Base-by-base conservation (phyloP, 164 flowering plant genomes). In the Chimonanthus salicifolius region DNA sequence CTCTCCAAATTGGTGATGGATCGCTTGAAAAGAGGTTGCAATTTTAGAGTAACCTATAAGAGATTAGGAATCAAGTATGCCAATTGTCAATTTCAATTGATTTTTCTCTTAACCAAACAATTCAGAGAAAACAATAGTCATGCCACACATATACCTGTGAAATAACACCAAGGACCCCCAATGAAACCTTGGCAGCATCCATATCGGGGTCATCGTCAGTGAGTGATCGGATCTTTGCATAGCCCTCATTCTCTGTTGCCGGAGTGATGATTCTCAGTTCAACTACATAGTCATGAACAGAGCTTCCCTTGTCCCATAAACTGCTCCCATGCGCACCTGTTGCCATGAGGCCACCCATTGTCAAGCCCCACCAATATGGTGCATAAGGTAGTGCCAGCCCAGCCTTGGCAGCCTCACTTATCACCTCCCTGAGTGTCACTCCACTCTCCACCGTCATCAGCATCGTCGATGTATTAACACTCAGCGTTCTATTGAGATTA, bases 321-420 rank as follows among this genome's bases (percentile, higher is more conserved):
- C 92, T 68, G 84, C 97, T 92, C 1, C 97, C 94, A 73, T 92
- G 97, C 0, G 97, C 92, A 13, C 93, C 97, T 0, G 90, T 92
- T 1, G 85, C 84, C 46, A 90, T 50, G 7, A 92, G 48, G 2
- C 94, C 97, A 1, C 94, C 97, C 0, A 89, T 69, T 0, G 94
- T 88, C 72, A 92, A 65, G 0, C 97, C 97, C 89, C 90, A 90
- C 94, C 93, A 92, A 50, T 92, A 90, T 0, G 97, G 97, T 0
- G 91, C 9, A 66, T 87, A 76, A 46, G 93, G 92, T 76, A 90
- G 67, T 0, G 92, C 93, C 48, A 92, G 65, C 43, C 90, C 88
- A 0, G 79, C 87, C 68, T 80, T 76, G 0, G 88, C 90, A 0
- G 90, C 88, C 58, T 83, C 85, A 9, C 71, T 68, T 4, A 92